Conservation (phyloP, 2,329 filamentous ascomycete species). For the Beauveria sp. region DNA sequence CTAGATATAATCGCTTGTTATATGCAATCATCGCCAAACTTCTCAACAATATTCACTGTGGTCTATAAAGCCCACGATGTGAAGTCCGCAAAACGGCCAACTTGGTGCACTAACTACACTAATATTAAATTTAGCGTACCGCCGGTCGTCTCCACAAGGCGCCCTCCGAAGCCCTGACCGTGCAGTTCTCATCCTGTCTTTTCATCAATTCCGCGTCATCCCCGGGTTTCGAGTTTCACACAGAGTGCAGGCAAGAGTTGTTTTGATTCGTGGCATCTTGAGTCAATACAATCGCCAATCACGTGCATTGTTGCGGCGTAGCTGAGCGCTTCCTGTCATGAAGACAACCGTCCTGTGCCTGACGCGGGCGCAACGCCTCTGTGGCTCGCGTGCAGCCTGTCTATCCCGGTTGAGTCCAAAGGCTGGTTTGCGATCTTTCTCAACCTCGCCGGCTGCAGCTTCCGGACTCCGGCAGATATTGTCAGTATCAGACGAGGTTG, state of each 20-base stretch:
- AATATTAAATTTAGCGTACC: too few species aligned
- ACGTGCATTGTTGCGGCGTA: neutral
- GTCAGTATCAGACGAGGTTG: constrained; percentile 73
- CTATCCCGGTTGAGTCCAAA: neutral
- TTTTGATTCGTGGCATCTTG: neutral
- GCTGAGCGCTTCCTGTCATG: neutral
- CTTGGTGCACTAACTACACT: neutral
- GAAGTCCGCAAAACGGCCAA: neutral
- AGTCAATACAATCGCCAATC: neutral
- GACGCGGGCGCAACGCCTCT: neutral
- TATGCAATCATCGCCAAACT: too few species aligned
- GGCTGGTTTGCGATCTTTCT: neutral
- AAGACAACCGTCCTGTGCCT: neutral
- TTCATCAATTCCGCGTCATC: neutral
- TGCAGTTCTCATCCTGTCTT: neutral
- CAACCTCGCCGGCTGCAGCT: constrained; percentile 9
- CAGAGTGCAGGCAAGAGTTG: neutral
- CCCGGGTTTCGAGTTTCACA: neutral
- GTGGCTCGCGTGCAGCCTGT: neutral
- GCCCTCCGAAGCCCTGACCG: neutral
- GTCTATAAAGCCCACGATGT: neutral
- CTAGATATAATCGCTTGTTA: too few species aligned
- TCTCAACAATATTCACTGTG: too few species aligned
- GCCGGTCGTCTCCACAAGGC: neutral
- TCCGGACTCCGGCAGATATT: constrained; percentile 41